Evolutionary conservation across 2,329 filamentous ascomycete genomes (phyloP), one percentile per base, ranked within the genome.

Genomic region (Metarhizium album): DNA sequence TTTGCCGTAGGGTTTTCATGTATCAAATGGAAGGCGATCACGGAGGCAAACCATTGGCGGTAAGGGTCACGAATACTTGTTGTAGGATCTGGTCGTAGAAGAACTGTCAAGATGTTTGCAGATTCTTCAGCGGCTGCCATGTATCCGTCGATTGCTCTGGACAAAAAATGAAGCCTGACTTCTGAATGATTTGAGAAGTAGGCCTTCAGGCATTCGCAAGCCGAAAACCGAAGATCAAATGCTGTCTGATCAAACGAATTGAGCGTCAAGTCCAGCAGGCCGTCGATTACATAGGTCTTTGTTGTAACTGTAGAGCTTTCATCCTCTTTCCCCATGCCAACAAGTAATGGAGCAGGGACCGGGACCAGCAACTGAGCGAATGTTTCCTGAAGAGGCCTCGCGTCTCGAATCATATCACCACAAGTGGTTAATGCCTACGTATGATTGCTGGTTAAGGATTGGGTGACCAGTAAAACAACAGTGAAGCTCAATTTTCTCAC

Each of bases 241-340:
- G 86, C 75, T 48, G 83, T 76, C 20, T 80, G 69, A 0, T 83
- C 72, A 29, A 84, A 76, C 22, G 85, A 73, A 51, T 83, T 83
- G 8, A 98, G 73, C 0, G 86, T 83, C 42, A 96, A 72, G 58
- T 96, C 89, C 46, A 98, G 74, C 18, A 98, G 74, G 1, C 88
- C 93, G 66, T 97, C 91, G 60, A 98, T 95, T 29, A 98, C 89
- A 67, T 95, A 95, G 33, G 91, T 82, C 51, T 79, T 79, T 14
- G 75, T 70, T 9, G 74, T 66, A 11, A 24, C n/a, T n/a, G 74
- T 75, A 53, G 81, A 80, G 4, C 67, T 42, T 45, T 72, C 68
- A 31, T 69, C 72, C 53, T 71, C 69, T n/a, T n/a, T n/a, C 46
- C 58, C 58, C 9, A 62, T 58, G 45, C 64, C 58, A 33, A 56